phyloP scores from a whole-genome alignment of 805 yeast species.

The Kodamaea restingae region DNA sequence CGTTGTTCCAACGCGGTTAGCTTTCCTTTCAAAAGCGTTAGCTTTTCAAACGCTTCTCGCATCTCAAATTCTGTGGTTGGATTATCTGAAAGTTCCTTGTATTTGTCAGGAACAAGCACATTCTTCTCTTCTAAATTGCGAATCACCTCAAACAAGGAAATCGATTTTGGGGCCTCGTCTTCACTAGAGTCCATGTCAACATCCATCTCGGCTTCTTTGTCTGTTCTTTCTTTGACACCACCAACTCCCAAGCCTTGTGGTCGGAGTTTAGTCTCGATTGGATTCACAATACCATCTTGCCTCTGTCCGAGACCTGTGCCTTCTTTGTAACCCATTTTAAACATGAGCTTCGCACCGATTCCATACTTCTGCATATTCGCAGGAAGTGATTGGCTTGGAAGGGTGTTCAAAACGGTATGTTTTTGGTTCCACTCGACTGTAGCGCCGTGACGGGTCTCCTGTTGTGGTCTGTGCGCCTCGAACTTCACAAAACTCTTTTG shows the following conservation, averaged over 20 bases:
- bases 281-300: conserved; percentile 72
- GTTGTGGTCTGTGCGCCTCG: no score
- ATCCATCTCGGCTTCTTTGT: conserved; percentile 8
- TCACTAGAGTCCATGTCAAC: conserved; percentile 16
- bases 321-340: conserved; percentile 80
- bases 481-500: no score
- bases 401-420: not conserved
- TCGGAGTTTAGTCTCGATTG: conserved; percentile 66
- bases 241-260: conserved; percentile 76
- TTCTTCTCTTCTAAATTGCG: conserved; percentile 32
- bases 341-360: conserved; percentile 73
- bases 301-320: conserved; percentile 83
- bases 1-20: conserved; percentile 13
- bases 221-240: conserved; percentile 41
- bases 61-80: not conserved
- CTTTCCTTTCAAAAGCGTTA: conserved; percentile 15
- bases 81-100: conserved; percentile 34
- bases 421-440: no score
- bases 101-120: conserved; percentile 30
- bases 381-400: not conserved
- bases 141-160: conserved; percentile 30
- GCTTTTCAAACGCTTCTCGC: conserved; percentile 11
- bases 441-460: no score
- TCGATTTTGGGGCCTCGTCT: conserved; percentile 13
- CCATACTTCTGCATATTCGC: conserved; percentile 49